phyloP scores from a whole-genome alignment of 805 yeast species.

The Starmerella apis region DNA sequence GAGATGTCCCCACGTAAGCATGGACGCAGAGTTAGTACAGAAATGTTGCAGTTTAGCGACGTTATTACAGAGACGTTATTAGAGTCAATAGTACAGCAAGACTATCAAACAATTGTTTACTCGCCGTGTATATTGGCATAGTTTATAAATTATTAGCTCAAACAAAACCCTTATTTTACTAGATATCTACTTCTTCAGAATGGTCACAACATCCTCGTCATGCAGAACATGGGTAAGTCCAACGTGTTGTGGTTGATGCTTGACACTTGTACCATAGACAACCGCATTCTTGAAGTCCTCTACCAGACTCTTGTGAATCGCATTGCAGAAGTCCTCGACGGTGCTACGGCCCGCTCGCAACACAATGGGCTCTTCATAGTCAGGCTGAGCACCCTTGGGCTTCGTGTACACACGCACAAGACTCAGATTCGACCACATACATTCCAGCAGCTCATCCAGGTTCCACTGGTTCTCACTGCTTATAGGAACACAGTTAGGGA shows the following conservation, averaged over 20 bases:
- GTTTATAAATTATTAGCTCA: too few relatives aligned
- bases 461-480: constrained; percentile 96
- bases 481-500: constrained; percentile 95
- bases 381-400: constrained; percentile 91
- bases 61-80: too few relatives aligned
- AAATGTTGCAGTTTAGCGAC: too few relatives aligned
- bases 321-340: constrained; percentile 92
- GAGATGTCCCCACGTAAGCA: too few relatives aligned
- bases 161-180: not conserved
- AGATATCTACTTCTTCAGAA: constrained; percentile 50
- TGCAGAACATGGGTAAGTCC: constrained; percentile 73
- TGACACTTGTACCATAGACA: constrained; percentile 84
- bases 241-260: constrained; percentile 95
- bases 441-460: constrained; percentile 81
- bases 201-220: constrained; percentile 97
- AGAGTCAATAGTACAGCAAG: too few relatives aligned
- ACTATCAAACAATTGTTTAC: too few relatives aligned
- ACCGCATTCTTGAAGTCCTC: constrained; percentile 88
- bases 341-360: constrained; percentile 69
- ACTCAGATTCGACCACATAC: constrained; percentile 89
- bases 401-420: constrained; percentile 94
- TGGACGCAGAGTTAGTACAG: too few relatives aligned
- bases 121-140: too few relatives aligned
- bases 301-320: constrained; percentile 87
- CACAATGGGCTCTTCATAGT: constrained; percentile 90